Conservation (phyloP, 2,329 filamentous ascomycete species). For the Achaetomium macrosporum region DNA sequence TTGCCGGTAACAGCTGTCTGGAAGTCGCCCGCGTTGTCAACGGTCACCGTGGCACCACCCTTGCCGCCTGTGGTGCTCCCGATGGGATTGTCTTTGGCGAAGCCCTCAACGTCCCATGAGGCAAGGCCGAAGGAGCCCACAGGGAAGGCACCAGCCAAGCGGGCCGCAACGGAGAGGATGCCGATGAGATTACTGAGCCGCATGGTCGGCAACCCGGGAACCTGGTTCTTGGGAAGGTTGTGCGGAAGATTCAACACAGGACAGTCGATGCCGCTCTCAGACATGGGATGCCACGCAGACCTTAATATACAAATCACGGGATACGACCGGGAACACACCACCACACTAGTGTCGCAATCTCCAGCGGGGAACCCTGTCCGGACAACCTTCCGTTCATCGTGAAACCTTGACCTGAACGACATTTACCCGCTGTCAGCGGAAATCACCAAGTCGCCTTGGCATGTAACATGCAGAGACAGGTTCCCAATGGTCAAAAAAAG, state of each 20-base stretch:
- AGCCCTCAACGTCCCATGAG: constrained; percentile 22
- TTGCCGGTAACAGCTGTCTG: constrained; percentile 39
- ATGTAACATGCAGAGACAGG: too few relatives aligned
- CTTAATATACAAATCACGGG: neutral
- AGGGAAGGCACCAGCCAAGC: constrained; percentile 1
- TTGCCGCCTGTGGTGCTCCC: constrained; percentile 36
- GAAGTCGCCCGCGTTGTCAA: constrained; percentile 38
- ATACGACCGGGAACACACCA: neutral
- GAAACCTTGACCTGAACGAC: neutral
- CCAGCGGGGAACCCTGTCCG: constrained; percentile 18
- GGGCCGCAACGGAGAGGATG: constrained; percentile 1
- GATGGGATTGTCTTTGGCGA: constrained; percentile 33
- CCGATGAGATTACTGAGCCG: constrained; percentile 10
- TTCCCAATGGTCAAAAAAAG: too few relatives aligned
- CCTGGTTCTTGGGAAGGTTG: neutral
- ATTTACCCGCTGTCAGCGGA: too few relatives aligned
- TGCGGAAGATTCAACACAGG: too few relatives aligned
- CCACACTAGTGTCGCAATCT: neutral
- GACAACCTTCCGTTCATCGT: neutral
- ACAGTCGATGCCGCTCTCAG: neutral
- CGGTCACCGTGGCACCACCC: constrained; percentile 43
- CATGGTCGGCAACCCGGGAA: constrained; percentile 9
- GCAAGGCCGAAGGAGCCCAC: constrained; percentile 14
- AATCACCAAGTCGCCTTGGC: too few relatives aligned
- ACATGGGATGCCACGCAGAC: neutral